Percentiles rank a stretch among this genome's conserved stretches.
phyloP scores from a whole-genome alignment of 2,329 filamentous ascomycete genomes.

The Bisporella sp. region DNA sequence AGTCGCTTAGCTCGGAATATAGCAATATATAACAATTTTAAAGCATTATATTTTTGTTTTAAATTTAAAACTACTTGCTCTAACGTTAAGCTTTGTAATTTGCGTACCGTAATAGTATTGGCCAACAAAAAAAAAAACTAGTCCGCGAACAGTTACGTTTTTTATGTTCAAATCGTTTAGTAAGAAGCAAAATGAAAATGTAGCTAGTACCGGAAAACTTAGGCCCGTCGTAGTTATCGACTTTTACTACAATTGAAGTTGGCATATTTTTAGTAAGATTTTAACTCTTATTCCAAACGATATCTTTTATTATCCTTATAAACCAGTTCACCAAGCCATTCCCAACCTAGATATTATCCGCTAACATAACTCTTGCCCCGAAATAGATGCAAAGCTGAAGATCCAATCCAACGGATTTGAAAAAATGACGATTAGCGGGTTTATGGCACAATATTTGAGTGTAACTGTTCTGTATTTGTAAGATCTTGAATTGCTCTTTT shows the following conservation, averaged over 20 bases:
- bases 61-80: conserved; percentile 14
- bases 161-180: conserved; percentile 5
- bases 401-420: not conserved
- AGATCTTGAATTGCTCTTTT: too few relatives aligned
- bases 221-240: conserved; percentile 5
- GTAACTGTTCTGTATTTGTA: too few relatives aligned
- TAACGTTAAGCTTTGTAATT: conserved; percentile 6
- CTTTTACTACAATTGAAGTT: conserved; percentile 1
- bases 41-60: conserved; percentile 2
- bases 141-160: not conserved
- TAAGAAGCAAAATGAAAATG: conserved; percentile 1
- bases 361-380: not conserved
- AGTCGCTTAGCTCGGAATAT: conserved; percentile 5
- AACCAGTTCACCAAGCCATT: conserved; percentile 4
- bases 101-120: conserved; percentile 7
- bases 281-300: not conserved
- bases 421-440: too few relatives aligned
- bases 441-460: too few relatives aligned
- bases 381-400: not conserved
- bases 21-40: conserved; percentile 6
- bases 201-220: not conserved
- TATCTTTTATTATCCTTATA: conserved; percentile 2
- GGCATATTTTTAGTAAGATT: conserved; percentile 1
- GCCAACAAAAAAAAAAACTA: conserved; percentile 4
- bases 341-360: not conserved